A percentile compares a stretch with the other conserved stretches of the same genome.
Evolutionary conservation across 2,329 filamentous ascomycete species (phyloP).

Genomic region (Verticillium tricorpus): DNA sequence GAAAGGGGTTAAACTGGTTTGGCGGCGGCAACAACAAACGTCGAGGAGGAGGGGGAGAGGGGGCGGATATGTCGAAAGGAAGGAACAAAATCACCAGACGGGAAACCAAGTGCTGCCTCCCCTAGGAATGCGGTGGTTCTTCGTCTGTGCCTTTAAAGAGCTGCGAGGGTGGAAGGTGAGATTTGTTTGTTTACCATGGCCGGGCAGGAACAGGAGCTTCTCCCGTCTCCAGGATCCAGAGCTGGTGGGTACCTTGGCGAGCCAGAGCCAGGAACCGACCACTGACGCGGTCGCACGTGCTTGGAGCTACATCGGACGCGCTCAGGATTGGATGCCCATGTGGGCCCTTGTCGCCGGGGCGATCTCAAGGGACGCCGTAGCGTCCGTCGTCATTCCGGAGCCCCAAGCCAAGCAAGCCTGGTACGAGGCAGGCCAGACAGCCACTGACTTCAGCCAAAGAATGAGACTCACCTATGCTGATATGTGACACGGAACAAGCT

Average conservation of each 20-base stretch:
- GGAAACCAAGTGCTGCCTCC: background rate
- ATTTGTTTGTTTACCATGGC: slow-evolving; percentile 2
- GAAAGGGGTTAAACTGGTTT: background rate
- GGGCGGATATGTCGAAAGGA: background rate
- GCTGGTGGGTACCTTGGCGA: background rate
- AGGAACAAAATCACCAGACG: background rate
- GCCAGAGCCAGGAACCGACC: background rate
- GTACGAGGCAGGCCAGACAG: background rate
- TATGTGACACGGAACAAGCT: background rate
- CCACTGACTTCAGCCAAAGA: background rate
- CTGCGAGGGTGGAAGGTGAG: background rate
- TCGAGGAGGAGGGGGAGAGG: background rate
- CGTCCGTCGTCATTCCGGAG: background rate
- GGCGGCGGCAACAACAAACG: background rate
- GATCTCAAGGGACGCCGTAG: background rate
- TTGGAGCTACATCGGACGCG: background rate
- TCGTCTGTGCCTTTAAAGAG: background rate
- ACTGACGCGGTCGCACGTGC: slow-evolving; percentile 1
- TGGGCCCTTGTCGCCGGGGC: background rate
- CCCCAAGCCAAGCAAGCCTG: background rate
- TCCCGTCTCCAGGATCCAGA: background rate
- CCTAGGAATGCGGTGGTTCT: slow-evolving; percentile 3
- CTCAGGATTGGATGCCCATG: background rate
- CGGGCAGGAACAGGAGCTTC: background rate
- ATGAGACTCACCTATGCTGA: background rate